These are phyloP conservation scores for Hyaloscypha bicolor DNA, from an alignment of 495 filamentous ascomycete species.

Conservation along the genomic window DNA sequence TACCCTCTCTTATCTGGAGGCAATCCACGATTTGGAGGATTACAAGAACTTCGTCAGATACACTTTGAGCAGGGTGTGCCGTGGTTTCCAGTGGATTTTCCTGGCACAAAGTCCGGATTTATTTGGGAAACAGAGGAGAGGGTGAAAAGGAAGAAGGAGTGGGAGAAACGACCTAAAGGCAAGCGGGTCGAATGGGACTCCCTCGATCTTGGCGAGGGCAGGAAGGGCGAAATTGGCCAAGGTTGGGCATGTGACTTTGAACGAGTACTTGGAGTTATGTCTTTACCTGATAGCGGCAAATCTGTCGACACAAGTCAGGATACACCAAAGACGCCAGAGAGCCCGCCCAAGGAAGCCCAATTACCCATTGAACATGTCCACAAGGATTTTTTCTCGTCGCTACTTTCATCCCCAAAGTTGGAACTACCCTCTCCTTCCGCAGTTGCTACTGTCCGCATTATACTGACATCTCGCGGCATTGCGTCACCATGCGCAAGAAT, in stretches of 20 bases:
- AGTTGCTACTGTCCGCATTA: conserved; percentile 61
- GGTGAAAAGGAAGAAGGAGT: conserved; percentile 59
- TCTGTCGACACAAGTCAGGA: conserved; percentile 12
- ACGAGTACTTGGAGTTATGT: conserved; percentile 43
- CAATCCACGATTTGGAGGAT: conserved; percentile 79
- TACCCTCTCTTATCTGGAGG: conserved; percentile 80
- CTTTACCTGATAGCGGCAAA: not conserved
- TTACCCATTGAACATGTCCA: conserved; percentile 40
- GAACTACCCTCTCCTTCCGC: not conserved
- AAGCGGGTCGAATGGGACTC: conserved; percentile 77
- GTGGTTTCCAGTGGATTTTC: conserved; percentile 90
- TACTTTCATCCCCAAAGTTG: conserved; percentile 24
- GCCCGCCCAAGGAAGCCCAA: not conserved
- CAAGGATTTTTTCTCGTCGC: conserved; percentile 28
- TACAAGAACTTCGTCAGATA: conserved; percentile 79
- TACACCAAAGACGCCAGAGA: not conserved
- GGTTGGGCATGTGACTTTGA: conserved; percentile 93
- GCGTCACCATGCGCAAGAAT: conserved; percentile 66
- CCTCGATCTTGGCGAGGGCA: conserved; percentile 71
- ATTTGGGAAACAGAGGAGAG: conserved; percentile 74
- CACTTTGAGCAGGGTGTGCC: conserved; percentile 76
- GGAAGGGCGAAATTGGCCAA: conserved; percentile 80
- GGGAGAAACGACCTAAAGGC: conserved; percentile 81
- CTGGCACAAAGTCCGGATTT: conserved; percentile 78
- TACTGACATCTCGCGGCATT: conserved; percentile 59